A percentile compares a stretch with the other conserved stretches of the same genome.
phyloP scores from a whole-genome alignment of 202 grass and related monocot species.

The Musa balbisiana region DNA sequence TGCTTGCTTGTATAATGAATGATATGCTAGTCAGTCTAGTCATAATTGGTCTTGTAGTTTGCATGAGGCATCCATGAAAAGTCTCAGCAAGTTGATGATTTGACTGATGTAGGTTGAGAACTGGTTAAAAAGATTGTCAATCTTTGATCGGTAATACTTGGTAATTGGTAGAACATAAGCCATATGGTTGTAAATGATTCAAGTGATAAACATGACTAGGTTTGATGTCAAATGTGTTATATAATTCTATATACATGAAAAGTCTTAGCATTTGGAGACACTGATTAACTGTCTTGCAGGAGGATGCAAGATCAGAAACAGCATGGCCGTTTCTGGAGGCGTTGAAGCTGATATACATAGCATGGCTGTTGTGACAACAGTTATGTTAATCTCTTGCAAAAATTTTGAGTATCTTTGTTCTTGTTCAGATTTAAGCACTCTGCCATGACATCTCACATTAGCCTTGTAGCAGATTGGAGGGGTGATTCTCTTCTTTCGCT shows the following conservation, averaged over 20 bases:
- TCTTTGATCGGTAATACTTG: not conserved
- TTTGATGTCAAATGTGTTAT: not conserved
- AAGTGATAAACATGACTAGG: not conserved
- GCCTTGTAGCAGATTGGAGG: not conserved
- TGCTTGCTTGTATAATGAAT: not conserved
- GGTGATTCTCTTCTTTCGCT: not conserved
- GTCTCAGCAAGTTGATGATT: not conserved
- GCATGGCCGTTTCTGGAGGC: conserved; percentile 50
- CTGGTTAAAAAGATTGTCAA: not conserved
- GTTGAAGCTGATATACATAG: conserved; percentile 27
- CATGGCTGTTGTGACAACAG: not conserved
- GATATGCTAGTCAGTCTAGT: not conserved
- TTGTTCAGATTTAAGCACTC: too few relatives aligned
- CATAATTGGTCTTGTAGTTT: not conserved
- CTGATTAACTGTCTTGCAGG: conserved; percentile 30
- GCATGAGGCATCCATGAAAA: not conserved
- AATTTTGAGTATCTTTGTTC: not conserved
- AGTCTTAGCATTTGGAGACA: too few relatives aligned
- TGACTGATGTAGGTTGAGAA: not conserved
- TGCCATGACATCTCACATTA: not conserved
- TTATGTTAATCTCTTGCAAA: not conserved
- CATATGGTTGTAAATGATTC: not conserved
- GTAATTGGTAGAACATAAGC: not conserved
- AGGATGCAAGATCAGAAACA: conserved; percentile 74
- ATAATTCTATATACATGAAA: too few relatives aligned